A percentile compares a stretch with the other conserved stretches of the same genome.
Evolutionary conservation across 495 filamentous ascomycete genomes (phyloP).

Genomic region (Penicillium alfredii): DNA sequence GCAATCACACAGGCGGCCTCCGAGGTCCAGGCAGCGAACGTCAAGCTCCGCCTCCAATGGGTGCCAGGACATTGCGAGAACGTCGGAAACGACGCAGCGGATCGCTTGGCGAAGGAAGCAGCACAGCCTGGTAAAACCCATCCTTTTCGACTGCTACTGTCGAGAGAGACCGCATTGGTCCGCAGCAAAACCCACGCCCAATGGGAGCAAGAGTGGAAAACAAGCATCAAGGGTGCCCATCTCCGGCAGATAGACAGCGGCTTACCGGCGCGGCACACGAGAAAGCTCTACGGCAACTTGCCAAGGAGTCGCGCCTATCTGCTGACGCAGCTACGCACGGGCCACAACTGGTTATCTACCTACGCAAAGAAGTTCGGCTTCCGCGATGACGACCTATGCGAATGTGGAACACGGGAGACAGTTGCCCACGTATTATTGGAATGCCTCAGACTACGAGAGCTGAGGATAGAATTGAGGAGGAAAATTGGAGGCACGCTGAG

Average conservation of each 20-base stretch:
- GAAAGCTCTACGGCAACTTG: conserved; percentile 3
- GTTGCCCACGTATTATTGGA: conserved; percentile 6
- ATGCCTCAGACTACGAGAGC: conserved; percentile 2
- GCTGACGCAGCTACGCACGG: conserved; percentile 10
- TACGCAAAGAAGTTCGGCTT: conserved; percentile 1
- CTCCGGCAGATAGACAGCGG: conserved; percentile 4
- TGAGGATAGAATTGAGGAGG: conserved; percentile 6
- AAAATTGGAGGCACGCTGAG: conserved; percentile 14
- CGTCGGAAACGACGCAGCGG: conserved; percentile 2
- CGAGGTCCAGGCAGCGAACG: conserved; percentile 7
- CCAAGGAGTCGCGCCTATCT: conserved; percentile 5
- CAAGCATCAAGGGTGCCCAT: background rate
- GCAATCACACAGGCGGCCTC: conserved; percentile 14
- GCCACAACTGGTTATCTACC: conserved; percentile 5
- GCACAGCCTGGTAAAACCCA: conserved; percentile 1
- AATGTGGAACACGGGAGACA: conserved; percentile 5
- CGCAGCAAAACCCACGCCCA: background rate
- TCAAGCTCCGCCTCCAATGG: conserved; percentile 13
- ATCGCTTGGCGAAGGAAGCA: conserved; percentile 5
- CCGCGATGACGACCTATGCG: conserved; percentile 8
- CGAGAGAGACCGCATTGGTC: conserved; percentile 1
- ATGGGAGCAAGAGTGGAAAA: conserved; percentile 2
- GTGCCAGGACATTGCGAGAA: conserved; percentile 1
- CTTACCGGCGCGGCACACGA: conserved; percentile 3
- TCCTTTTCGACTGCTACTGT: background rate